Percentiles rank a stretch among this genome's conserved stretches.
These are phyloP conservation scores for Chondrostereum purpureum DNA, from an alignment of 1,284 basidiomycete genomes.

Conservation along the genomic window DNA sequence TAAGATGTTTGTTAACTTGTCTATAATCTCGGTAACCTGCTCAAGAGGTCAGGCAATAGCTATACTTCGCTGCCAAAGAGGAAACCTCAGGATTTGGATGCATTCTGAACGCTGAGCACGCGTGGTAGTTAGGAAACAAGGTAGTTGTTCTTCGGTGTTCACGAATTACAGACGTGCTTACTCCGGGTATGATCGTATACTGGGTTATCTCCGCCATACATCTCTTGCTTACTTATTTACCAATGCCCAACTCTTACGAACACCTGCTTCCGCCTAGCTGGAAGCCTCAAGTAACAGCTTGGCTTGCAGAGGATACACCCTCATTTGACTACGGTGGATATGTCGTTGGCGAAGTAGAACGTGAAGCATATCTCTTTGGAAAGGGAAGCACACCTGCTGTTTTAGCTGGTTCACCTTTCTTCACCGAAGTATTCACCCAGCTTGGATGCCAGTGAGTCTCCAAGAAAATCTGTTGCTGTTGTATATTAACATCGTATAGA, in stretches of 20 bases:
- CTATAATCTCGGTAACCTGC: too few relatives aligned
- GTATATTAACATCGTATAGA: constrained; percentile 32
- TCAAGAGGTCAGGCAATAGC: too few relatives aligned
- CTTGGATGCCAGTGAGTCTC: constrained; percentile 80
- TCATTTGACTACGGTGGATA: constrained; percentile 98
- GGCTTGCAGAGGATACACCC: constrained; percentile 93
- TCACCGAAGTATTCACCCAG: constrained; percentile 88
- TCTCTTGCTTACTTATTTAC: too few relatives aligned
- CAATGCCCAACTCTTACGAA: constrained; percentile 45
- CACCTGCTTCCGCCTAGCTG: constrained; percentile 88
- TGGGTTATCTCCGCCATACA: too few relatives aligned
- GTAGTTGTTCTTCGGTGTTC: too few relatives aligned
- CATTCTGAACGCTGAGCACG: too few relatives aligned
- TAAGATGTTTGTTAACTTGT: too few relatives aligned
- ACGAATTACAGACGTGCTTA: too few relatives aligned
- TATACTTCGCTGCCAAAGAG: too few relatives aligned
- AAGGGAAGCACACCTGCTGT: constrained; percentile 76
- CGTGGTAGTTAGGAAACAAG: too few relatives aligned
- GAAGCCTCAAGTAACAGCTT: constrained; percentile 74
- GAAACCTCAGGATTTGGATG: too few relatives aligned
- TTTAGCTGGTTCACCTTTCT: constrained; percentile 93
- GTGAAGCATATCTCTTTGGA: constrained; percentile 86
- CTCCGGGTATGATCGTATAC: too few relatives aligned
- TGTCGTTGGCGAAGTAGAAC: constrained; percentile 87
- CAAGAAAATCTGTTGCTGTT: constrained; percentile 4